Percentiles rank a stretch among this genome's conserved stretches.
Evolutionary conservation across 1,284 basidiomycete genomes (phyloP).

Genomic region (Xerocomus nothofagi): DNA sequence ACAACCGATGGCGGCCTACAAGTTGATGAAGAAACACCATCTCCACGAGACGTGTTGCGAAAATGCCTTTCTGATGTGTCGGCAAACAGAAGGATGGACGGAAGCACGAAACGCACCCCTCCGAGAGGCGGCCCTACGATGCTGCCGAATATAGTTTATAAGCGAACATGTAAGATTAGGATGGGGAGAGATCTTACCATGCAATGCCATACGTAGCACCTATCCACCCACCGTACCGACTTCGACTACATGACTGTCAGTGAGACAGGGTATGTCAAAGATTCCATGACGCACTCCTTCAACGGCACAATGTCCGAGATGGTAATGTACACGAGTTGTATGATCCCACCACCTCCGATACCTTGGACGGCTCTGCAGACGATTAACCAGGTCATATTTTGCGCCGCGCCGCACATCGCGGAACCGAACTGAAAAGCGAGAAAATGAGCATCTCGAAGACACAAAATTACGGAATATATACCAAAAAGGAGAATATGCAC

Average conservation of each 20-base stretch:
- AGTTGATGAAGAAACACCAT: slow-evolving; percentile 79
- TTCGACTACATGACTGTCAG: slow-evolving; percentile 50
- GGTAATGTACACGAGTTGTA: slow-evolving; percentile 40
- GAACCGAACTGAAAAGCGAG: slow-evolving; percentile 40
- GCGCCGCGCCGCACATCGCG: slow-evolving; percentile 50
- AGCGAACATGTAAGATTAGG: neutral
- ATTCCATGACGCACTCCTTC: slow-evolving; percentile 25
- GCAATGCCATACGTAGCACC: slow-evolving; percentile 83
- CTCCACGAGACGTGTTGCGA: slow-evolving; percentile 74
- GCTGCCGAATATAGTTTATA: slow-evolving; percentile 33
- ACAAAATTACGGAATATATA: too few species aligned
- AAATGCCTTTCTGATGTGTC: slow-evolving; percentile 45
- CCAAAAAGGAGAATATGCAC: slow-evolving; percentile 41
- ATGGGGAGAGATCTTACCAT: slow-evolving; percentile 37
- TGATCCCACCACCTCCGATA: slow-evolving; percentile 48
- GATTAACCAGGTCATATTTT: slow-evolving; percentile 49
- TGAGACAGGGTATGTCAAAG: neutral
- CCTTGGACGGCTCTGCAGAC: slow-evolving; percentile 51
- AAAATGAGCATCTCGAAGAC: too few species aligned
- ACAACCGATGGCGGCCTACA: slow-evolving; percentile 42
- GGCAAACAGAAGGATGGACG: neutral
- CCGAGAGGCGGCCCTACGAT: slow-evolving; percentile 77
- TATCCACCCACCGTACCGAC: slow-evolving; percentile 70
- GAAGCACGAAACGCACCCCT: slow-evolving; percentile 48
- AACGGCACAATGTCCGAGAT: slow-evolving; percentile 42